A percentile compares a stretch with the other conserved stretches of the same genome.
Conservation (phyloP, 2,329 filamentous ascomycete species). For the Fusarium abutilonis region DNA sequence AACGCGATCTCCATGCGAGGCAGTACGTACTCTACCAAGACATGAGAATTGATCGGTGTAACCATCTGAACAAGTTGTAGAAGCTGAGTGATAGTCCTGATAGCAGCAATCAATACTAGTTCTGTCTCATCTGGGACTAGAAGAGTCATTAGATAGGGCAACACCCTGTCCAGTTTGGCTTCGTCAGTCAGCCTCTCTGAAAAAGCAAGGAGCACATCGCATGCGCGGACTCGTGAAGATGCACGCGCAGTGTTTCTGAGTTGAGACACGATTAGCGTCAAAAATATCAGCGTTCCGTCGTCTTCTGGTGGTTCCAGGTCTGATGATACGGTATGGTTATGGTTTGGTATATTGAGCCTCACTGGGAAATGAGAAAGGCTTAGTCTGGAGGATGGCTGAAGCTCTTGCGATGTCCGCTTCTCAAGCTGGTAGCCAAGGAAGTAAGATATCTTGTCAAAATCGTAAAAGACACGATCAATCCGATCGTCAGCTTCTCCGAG, state of each 20-base stretch:
- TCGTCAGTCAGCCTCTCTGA: slow-evolving; percentile 92
- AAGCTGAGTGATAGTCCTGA: slow-evolving; percentile 88
- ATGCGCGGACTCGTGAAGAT: slow-evolving; percentile 86
- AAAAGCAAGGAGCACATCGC: slow-evolving; percentile 91
- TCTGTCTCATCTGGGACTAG: slow-evolving; percentile 81
- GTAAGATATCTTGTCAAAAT: slow-evolving; percentile 98
- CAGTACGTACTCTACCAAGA: slow-evolving; percentile 74
- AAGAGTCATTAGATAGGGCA: slow-evolving; percentile 88
- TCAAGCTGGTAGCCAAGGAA: slow-evolving; percentile 81
- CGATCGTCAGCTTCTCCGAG: slow-evolving; percentile 90
- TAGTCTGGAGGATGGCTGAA: slow-evolving; percentile 53
- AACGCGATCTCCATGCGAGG: slow-evolving; percentile 68
- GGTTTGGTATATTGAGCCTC: slow-evolving; percentile 85
- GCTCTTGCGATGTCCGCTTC: slow-evolving; percentile 47
- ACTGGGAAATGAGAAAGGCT: slow-evolving; percentile 77
- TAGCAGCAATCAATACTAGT: slow-evolving; percentile 83
- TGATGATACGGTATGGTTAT: slow-evolving; percentile 74
- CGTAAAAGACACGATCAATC: slow-evolving; percentile 90
- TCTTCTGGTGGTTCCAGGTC: slow-evolving; percentile 72
- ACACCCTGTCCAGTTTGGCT: slow-evolving; percentile 90
- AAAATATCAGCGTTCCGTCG: slow-evolving; percentile 91
- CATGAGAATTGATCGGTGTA: slow-evolving; percentile 77
- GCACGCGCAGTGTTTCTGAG: slow-evolving; percentile 88
- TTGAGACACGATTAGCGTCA: slow-evolving; percentile 88
- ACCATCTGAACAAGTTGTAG: slow-evolving; percentile 88